Base-by-base conservation (phyloP, 2,329 filamentous ascomycete genomes). In the Fusarium sp. region DNA sequence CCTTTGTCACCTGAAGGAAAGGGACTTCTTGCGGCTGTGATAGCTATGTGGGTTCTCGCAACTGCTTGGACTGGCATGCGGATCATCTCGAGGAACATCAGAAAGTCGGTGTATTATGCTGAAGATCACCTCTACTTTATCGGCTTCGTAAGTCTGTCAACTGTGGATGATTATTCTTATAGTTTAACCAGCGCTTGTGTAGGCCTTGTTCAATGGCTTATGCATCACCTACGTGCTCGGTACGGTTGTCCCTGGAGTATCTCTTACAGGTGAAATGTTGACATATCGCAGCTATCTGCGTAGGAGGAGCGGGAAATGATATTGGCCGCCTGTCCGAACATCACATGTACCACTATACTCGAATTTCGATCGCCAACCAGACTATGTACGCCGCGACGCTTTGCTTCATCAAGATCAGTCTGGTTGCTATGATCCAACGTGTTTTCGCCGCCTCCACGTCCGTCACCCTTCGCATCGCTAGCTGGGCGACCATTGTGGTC, bases 381-480 rank as follows among this genome's bases (percentile, higher is more conserved):
- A 47, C 70, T 8, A 38, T 67, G 17, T 72, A 70, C 45, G 68
- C 60, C 33, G 32, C 67, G 6, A 65, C 56, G 14, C 64, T 72
- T 2, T 58, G 65, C 25, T 72, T 66, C 40, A 65, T 72, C 65
- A 70, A 72, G n/a, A 27, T 68, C 17, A 58, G 64, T 17, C 62
- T 72, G 15, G 63, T 72, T 30, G 35, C 58, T 10, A 67, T 72
- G 64, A 59, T 72, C 43, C 68, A 66, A 20, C 57, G 70, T 32
- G 68, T 72, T 40, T 72, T 72, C 22, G 54, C 47, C 37, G 37
- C 65, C 27, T 52, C 47, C 32, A 47, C 43, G 8, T 66, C 64
- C 9, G 30, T 37, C 37, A 59, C 40, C 25, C 66, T 72, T 6
- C 45, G 58, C 10, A 35, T 43, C 2, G 54, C 60, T 7, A 69